A percentile compares a stretch with the other conserved stretches of the same genome.
phyloP scores from a whole-genome alignment of 805 yeast genomes.

The Metschnikowia amazonensis region DNA sequence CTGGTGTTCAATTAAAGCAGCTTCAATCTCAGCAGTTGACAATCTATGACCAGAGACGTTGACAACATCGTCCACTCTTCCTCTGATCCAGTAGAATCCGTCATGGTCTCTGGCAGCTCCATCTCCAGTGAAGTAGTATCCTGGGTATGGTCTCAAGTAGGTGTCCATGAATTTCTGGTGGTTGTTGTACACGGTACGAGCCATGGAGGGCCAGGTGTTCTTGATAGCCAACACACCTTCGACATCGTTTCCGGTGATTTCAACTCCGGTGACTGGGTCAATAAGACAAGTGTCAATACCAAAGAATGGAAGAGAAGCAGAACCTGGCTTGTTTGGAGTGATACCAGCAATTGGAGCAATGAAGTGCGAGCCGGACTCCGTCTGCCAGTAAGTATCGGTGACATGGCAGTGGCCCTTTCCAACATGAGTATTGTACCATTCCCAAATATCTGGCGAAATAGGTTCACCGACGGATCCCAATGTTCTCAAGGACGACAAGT shows the following conservation, averaged over 20 bases:
- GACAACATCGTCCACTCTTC: slow-evolving; percentile 86
- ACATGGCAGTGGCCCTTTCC: slow-evolving; percentile 70
- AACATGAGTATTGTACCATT: slow-evolving; percentile 72
- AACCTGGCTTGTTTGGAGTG: slow-evolving; percentile 80
- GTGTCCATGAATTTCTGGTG: slow-evolving; percentile 74
- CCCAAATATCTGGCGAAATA: slow-evolving; percentile 82
- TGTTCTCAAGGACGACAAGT: slow-evolving; percentile 60
- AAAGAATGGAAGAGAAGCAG: slow-evolving; percentile 80
- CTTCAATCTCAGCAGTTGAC: slow-evolving; percentile 87
- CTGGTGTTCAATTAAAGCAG: slow-evolving; percentile 70
- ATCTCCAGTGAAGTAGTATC: slow-evolving; percentile 82
- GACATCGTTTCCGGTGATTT: slow-evolving; percentile 61
- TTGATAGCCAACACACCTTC: slow-evolving; percentile 78
- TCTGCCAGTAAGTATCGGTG: slow-evolving; percentile 86
- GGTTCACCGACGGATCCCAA: slow-evolving; percentile 87
- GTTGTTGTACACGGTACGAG: slow-evolving; percentile 77
- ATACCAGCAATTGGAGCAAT: slow-evolving; percentile 72
- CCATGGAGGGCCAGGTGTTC: slow-evolving; percentile 81
- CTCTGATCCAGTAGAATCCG: slow-evolving; percentile 82
- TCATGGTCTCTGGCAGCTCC: slow-evolving; percentile 85
- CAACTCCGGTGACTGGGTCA: slow-evolving; percentile 73
- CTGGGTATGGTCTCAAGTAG: slow-evolving; percentile 78
- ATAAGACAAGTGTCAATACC: slow-evolving; percentile 72
- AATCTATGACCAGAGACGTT: slow-evolving; percentile 83
- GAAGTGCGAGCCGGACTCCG: slow-evolving; percentile 80